phyloP scores from a whole-genome alignment of 495 filamentous ascomycete genomes.

The Pseudomonodictys pantanalensis region DNA sequence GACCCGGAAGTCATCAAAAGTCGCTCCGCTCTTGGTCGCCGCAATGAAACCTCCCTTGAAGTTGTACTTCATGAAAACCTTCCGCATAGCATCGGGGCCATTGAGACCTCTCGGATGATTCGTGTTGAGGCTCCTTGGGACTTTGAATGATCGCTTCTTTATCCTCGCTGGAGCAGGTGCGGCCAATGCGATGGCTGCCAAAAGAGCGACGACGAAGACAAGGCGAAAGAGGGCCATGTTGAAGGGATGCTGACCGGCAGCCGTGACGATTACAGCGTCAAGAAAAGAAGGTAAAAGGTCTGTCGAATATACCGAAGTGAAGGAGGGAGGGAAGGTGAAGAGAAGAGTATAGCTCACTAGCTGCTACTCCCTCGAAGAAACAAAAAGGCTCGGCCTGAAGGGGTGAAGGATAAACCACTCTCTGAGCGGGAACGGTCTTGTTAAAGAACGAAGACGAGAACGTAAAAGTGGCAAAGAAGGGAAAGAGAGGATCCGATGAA shows the following conservation, averaged over 20 bases:
- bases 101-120: slow-evolving; percentile 17
- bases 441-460: slow-evolving; percentile 7
- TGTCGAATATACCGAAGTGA: slow-evolving; percentile 6
- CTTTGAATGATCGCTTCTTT: slow-evolving; percentile 26
- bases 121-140: slow-evolving; percentile 27
- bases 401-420: slow-evolving; percentile 13
- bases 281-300: slow-evolving; percentile 26
- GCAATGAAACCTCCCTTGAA: slow-evolving; percentile 23
- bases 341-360: slow-evolving; percentile 4
- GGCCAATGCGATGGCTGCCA: slow-evolving; percentile 24
- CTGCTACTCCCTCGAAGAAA: slow-evolving; percentile 7
- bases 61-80: slow-evolving; percentile 28
- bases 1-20: neutral
- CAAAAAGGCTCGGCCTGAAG: slow-evolving; percentile 10
- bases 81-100: slow-evolving; percentile 31
- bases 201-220: slow-evolving; percentile 27
- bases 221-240: slow-evolving; percentile 30
- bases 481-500: slow-evolving; percentile 19
- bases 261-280: slow-evolving; percentile 16
- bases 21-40: neutral
- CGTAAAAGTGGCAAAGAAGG: neutral
- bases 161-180: slow-evolving; percentile 19
- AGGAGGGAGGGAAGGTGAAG: neutral
- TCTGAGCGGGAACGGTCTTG: slow-evolving; percentile 19
- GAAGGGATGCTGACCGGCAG: slow-evolving; percentile 33